Percentiles rank a stretch among this genome's conserved stretches.
Conservation (phyloP, 164 flowering plant genomes). For the Echeveria elegans region DNA sequence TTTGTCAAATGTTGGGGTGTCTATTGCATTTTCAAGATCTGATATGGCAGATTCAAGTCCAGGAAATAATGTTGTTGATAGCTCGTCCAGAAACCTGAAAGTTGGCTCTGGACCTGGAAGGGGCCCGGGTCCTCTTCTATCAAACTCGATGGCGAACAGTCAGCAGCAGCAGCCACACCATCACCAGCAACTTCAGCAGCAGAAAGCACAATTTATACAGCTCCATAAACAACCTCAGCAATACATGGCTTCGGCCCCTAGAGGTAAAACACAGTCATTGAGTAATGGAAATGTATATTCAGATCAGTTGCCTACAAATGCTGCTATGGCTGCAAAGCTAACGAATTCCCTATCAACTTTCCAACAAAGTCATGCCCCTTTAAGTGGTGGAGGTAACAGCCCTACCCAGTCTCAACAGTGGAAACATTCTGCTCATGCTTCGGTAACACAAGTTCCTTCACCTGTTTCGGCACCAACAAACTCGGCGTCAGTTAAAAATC, state of each 20-base stretch:
- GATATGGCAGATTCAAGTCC: slow-evolving; percentile 41
- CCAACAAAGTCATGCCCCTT: slow-evolving; percentile 51
- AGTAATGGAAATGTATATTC: slow-evolving; percentile 44
- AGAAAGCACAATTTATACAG: slow-evolving; percentile 29
- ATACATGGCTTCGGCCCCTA: slow-evolving; percentile 27
- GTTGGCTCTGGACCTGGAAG: slow-evolving; percentile 32
- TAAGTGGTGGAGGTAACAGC: slow-evolving; percentile 20
- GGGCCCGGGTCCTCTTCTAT: slow-evolving; percentile 25
- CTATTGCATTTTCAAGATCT: slow-evolving; percentile 62
- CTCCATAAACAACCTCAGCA: slow-evolving; percentile 38
- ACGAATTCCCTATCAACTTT: slow-evolving; percentile 37
- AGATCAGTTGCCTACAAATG: slow-evolving; percentile 43
- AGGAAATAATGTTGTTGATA: slow-evolving; percentile 38
- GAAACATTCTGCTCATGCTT: slow-evolving; percentile 46
- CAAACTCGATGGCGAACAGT: slow-evolving; percentile 16
- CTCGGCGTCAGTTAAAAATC: slow-evolving; percentile 41
- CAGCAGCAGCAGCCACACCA: slow-evolving; percentile 33
- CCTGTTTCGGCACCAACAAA: slow-evolving; percentile 28
- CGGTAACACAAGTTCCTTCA: slow-evolving; percentile 32
- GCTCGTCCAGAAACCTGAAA: slow-evolving; percentile 43
- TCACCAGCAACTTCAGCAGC: slow-evolving; percentile 25
- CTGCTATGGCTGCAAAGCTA: slow-evolving; percentile 40
- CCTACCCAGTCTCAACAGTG: slow-evolving; percentile 60
- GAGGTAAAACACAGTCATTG: slow-evolving; percentile 39
- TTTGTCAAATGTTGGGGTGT: slow-evolving; percentile 27